Percentiles rank a stretch among this genome's conserved stretches.
Evolutionary conservation across 768 basidiomycete species (phyloP).

Genomic region (Tricholoma saponaceum): DNA sequence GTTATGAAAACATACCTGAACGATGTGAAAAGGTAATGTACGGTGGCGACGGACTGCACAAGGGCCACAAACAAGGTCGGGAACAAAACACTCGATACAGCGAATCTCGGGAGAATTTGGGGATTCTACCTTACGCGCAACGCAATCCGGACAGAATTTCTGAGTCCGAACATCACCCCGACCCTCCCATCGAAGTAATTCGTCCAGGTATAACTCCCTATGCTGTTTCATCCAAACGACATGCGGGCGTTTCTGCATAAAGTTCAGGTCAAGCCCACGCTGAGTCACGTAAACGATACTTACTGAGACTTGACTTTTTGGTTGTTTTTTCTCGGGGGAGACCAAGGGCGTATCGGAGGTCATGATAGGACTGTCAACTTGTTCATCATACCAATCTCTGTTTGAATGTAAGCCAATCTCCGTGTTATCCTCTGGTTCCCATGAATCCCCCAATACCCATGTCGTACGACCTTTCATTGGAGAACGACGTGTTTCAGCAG

Average conservation of each 20-base stretch:
- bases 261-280: too few relatives aligned
- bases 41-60: background rate
- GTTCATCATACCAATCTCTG: slow-evolving; percentile 6
- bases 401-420: slow-evolving; percentile 6
- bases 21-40: background rate
- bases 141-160: too few relatives aligned
- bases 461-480: background rate
- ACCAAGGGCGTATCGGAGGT: background rate
- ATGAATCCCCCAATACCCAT: background rate
- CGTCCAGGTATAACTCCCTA: too few relatives aligned
- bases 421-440: slow-evolving; percentile 1
- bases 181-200: too few relatives aligned
- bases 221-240: too few relatives aligned
- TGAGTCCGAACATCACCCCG: too few relatives aligned
- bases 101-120: background rate
- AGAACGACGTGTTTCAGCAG: background rate
- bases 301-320: slow-evolving; percentile 4
- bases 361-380: slow-evolving; percentile 5
- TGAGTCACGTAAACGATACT: background rate
- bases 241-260: background rate
- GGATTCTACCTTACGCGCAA: slow-evolving; percentile 1
- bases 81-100: slow-evolving; percentile 8
- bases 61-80: slow-evolving; percentile 1
- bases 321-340: slow-evolving; percentile 1
- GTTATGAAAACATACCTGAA: background rate